These are phyloP conservation scores for Eucalyptus pauciflora DNA, from an alignment of 345 rosid genomes.

Conservation along the genomic window DNA sequence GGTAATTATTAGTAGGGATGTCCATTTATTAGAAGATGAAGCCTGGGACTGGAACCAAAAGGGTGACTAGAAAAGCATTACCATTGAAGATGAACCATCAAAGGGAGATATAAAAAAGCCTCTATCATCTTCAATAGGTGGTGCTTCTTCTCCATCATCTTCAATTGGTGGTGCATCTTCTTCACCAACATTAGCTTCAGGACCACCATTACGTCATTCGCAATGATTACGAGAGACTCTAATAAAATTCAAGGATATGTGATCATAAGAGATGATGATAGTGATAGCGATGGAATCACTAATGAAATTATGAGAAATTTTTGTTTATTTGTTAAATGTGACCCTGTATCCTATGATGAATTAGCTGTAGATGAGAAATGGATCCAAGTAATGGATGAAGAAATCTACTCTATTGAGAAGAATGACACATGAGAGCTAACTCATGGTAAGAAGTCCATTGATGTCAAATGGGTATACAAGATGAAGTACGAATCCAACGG, in stretches of 20 bases:
- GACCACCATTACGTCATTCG: background rate
- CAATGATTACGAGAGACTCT: rapidly evolving
- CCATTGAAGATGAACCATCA: background rate
- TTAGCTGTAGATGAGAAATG: background rate
- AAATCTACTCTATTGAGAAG: background rate
- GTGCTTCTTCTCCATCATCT: background rate
- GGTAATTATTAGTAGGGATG: background rate
- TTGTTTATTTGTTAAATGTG: background rate
- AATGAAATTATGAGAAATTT: background rate
- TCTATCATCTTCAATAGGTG: background rate
- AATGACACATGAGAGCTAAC: background rate
- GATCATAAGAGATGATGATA: background rate
- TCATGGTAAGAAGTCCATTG: rapidly evolving
- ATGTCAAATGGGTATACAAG: background rate
- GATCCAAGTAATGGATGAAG: background rate
- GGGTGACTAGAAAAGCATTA: background rate
- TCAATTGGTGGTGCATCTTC: background rate
- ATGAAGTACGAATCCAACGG: rapidly evolving
- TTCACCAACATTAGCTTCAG: background rate
- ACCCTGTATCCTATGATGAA: background rate
- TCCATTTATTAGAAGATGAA: background rate
- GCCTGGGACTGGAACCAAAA: background rate
- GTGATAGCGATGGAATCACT: background rate
- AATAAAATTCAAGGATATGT: background rate
- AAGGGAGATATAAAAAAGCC: background rate